These are phyloP conservation scores for Boletus subparvulus DNA, from an alignment of 768 basidiomycete genomes.

Conservation along the genomic window DNA sequence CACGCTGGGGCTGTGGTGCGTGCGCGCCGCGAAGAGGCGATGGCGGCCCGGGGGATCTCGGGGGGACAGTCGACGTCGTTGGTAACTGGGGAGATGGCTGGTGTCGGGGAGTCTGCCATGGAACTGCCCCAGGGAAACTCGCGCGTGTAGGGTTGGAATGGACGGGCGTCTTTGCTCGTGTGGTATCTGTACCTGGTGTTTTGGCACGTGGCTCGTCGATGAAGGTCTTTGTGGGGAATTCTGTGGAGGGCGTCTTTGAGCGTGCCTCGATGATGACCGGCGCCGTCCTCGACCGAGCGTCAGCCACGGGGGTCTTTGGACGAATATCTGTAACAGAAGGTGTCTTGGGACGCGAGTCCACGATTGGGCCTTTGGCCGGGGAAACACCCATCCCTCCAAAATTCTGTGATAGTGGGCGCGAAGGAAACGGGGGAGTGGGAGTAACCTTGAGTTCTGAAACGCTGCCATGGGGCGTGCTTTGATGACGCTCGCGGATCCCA, in stretches of 20 bases:
- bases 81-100: slow-evolving; percentile 35
- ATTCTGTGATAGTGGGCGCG: slow-evolving; percentile 23
- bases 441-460: slow-evolving; percentile 17
- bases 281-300: slow-evolving; percentile 12
- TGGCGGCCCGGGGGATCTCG: slow-evolving; percentile 31
- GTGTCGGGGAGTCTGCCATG: slow-evolving; percentile 27
- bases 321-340: slow-evolving; percentile 17
- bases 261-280: slow-evolving; percentile 13
- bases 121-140: slow-evolving; percentile 15
- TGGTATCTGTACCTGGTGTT: slow-evolving; percentile 17
- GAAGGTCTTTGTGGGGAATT: slow-evolving; percentile 10
- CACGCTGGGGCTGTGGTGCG: slow-evolving; percentile 41
- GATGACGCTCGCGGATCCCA: slow-evolving; percentile 48
- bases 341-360: slow-evolving; percentile 24
- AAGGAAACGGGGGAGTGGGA: slow-evolving; percentile 15
- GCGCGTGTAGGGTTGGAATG: slow-evolving; percentile 18
- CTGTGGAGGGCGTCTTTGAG: slow-evolving; percentile 20
- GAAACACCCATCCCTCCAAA: slow-evolving; percentile 6
- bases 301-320: slow-evolving; percentile 21
- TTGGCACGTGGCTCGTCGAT: slow-evolving; percentile 23
- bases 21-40: slow-evolving; percentile 43
- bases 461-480: slow-evolving; percentile 44
- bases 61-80: slow-evolving; percentile 26
- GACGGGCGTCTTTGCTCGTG: slow-evolving; percentile 15
- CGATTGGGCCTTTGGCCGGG: slow-evolving; percentile 11